Percentiles rank a stretch among this genome's conserved stretches.
phyloP scores from a whole-genome alignment of 192 early-diverging fungal species.

The Umbelopsis sp. region DNA sequence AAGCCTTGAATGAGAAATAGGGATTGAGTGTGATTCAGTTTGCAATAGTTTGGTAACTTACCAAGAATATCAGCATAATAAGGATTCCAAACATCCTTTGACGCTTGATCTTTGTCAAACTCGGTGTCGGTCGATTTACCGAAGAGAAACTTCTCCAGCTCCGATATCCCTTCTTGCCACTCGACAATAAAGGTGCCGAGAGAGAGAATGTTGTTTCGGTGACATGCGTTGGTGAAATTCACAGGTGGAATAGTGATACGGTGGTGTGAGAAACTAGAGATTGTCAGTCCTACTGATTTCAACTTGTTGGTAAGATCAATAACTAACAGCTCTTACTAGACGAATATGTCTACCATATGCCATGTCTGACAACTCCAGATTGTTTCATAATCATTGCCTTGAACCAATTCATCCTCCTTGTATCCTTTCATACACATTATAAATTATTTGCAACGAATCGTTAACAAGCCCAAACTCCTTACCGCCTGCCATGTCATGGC shows the following conservation, averaged over 20 bases:
- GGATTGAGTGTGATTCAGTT: not conserved
- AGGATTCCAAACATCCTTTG: slow-evolving; percentile 41
- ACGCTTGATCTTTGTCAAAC: slow-evolving; percentile 29
- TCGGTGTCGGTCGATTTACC: slow-evolving; percentile 32
- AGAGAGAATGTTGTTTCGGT: slow-evolving; percentile 58
- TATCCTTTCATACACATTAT: slow-evolving; percentile 42
- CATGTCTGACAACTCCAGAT: slow-evolving; percentile 63
- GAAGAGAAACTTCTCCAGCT: slow-evolving; percentile 55
- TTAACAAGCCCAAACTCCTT: not conserved
- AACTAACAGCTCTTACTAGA: slow-evolving; percentile 46
- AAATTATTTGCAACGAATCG: not conserved
- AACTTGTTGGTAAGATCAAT: not conserved
- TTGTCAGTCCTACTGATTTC: not conserved
- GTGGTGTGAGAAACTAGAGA: slow-evolving; percentile 55
- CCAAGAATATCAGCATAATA: slow-evolving; percentile 59
- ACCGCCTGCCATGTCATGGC: slow-evolving; percentile 69
- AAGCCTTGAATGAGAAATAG: not conserved
- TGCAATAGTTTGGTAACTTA: slow-evolving; percentile 13
- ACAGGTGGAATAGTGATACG: slow-evolving; percentile 62
- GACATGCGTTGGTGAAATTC: slow-evolving; percentile 63
- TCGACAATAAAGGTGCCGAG: slow-evolving; percentile 69
- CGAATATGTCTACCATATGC: slow-evolving; percentile 63
- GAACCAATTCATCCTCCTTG: slow-evolving; percentile 47
- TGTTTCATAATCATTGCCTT: slow-evolving; percentile 45
- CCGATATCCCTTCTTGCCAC: slow-evolving; percentile 48